These are phyloP conservation scores for Corrigiola litoralis DNA, from an alignment of 179 eudicot species.

Conservation along the genomic window DNA sequence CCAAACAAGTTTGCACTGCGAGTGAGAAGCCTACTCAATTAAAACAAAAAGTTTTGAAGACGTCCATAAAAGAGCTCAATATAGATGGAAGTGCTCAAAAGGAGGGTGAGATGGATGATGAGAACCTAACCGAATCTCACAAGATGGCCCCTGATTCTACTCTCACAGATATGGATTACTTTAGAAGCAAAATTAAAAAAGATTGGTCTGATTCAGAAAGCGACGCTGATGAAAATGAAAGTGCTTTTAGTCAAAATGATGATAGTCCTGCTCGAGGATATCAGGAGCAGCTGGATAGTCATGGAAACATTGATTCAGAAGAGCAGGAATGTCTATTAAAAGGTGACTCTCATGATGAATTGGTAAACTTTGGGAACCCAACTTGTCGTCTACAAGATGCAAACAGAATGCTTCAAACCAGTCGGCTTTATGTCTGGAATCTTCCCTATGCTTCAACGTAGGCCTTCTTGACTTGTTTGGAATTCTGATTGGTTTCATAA, in stretches of 20 bases:
- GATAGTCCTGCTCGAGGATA: conserved; percentile 1
- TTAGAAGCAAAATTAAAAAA: conserved; percentile 68
- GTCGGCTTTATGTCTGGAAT: conserved; percentile 87
- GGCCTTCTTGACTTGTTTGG: neutral
- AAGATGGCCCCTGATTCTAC: conserved; percentile 33
- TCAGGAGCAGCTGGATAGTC: conserved; percentile 11
- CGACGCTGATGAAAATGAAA: conserved; percentile 28
- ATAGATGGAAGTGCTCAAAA: conserved; percentile 25
- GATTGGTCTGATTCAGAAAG: conserved; percentile 86
- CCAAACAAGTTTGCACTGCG: conserved; percentile 23
- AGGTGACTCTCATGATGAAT: conserved; percentile 27
- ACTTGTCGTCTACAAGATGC: conserved; percentile 32
- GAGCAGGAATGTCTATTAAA: conserved; percentile 2
- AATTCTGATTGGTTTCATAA: neutral
- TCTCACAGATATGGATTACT: conserved; percentile 73
- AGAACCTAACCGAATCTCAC: conserved; percentile 21
- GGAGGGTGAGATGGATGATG: conserved; percentile 21
- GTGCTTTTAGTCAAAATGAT: conserved; percentile 16
- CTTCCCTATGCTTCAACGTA: conserved; percentile 89
- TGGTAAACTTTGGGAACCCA: conserved; percentile 25
- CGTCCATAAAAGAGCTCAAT: conserved; percentile 13
- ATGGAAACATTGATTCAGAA: conserved; percentile 8
- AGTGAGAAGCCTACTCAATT: conserved; percentile 16
- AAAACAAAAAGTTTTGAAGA: conserved; percentile 22
- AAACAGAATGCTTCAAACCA: conserved; percentile 39